Evolutionary conservation across 2,329 filamentous ascomycete species (phyloP), one percentile per base, ranked within the genome.

Genomic region (Colletotrichum graminicola): DNA sequence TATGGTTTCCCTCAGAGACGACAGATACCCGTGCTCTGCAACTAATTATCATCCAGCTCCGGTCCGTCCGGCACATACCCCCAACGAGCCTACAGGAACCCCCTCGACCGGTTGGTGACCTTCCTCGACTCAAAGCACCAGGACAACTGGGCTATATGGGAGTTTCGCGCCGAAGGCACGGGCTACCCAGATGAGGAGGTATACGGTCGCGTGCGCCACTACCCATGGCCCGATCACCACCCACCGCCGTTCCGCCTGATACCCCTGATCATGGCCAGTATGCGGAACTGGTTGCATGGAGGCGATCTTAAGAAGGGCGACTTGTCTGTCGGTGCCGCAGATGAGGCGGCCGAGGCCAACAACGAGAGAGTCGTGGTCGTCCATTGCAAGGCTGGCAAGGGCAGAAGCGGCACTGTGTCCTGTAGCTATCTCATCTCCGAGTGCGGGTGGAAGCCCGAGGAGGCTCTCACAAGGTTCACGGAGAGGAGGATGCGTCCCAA

Each of bases 311-410:
- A 62, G 66, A 5, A 75, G 73, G 66, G 75, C 75, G n/a, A 57
- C 1, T 55, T 62, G 21, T 45, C 43, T 1, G 54, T 41, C 8
- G 47, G 70, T 29, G 49, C 68, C 1, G 57, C 63, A 10, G 77
- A 73, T 0, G 76, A 61, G 41, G 63, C 77, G 65, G 66, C 71
- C 7, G 74, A 77, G 7, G 73, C 77, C 5, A 74, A 79, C 62
- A 78, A 81, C 43, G 78, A 78, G 55, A 86, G 94, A 43, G 94
- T 98, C 0, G 92, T 92, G 0, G 95, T 98, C 8, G 94, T 98
- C 10, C 96, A 99, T 81, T 98, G 96, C 85, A 98, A 98, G 80
- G 96, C 96, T 1, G 96, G 96, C 3, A 99, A 99, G 81, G 96
- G 96, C 1, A 88, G 96, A 62, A 97, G 94, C 74, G 96, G 96